Percentiles rank a stretch among this genome's conserved stretches.
phyloP scores from a whole-genome alignment of 73 alveolate species.

The Blepharisma stoltei region DNA sequence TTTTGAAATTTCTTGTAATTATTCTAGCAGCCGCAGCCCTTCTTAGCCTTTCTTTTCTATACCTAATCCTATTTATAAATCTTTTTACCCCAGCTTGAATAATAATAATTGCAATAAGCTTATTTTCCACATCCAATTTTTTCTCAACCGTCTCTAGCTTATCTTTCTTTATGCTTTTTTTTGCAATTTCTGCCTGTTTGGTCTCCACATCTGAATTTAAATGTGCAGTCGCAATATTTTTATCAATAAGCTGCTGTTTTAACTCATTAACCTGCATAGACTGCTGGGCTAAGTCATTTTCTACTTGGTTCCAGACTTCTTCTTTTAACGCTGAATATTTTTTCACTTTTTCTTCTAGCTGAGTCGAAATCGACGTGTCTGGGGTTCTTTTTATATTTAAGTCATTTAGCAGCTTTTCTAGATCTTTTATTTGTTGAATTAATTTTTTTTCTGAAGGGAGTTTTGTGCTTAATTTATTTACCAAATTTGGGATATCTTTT shows the following conservation, averaged over 20 bases:
- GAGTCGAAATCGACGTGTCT: not conserved
- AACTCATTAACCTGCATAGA: not conserved
- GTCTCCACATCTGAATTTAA: not conserved
- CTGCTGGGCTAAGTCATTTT: not conserved
- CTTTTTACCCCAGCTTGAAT: not conserved
- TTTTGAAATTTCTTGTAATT: not conserved
- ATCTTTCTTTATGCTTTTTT: not conserved
- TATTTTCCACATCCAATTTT: not conserved
- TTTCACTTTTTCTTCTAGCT: not conserved
- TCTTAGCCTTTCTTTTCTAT: constrained; percentile 16
- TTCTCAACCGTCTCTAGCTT: not conserved
- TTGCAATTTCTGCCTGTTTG: not conserved
- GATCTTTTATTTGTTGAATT: not conserved
- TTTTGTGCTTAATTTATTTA: constrained; percentile 34
- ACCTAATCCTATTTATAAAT: not conserved
- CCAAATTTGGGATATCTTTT: constrained; percentile 33
- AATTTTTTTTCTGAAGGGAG: constrained; percentile 37
- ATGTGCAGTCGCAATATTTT: not conserved
- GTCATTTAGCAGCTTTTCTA: not conserved
- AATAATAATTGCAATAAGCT: constrained; percentile 19
- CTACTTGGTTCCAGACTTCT: not conserved
- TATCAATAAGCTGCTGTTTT: not conserved
- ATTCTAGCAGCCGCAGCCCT: not conserved
- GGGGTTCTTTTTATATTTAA: not conserved
- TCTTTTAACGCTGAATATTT: not conserved